Conservation (phyloP, 1,284 basidiomycete species). For the Meira miltonrushii region DNA sequence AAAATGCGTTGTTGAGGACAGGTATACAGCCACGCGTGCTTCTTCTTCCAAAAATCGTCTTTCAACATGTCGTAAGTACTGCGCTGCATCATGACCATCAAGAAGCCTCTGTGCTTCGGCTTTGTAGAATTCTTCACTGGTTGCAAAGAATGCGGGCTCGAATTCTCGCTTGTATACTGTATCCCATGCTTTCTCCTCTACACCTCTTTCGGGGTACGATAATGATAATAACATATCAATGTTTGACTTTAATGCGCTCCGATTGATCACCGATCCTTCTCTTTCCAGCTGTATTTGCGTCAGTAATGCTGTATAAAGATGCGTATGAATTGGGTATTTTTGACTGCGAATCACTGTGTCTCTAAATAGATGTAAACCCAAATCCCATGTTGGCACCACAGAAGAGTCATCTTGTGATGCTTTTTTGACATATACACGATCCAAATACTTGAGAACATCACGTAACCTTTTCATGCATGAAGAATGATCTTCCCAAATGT, state of each 20-base stretch:
- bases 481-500: conserved; percentile 90
- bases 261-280: conserved; percentile 83
- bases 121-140: conserved; percentile 75
- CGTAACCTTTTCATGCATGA: conserved; percentile 82
- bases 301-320: conserved; percentile 75
- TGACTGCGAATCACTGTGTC: conserved; percentile 66
- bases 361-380: conserved; percentile 78
- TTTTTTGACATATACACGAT: conserved; percentile 48
- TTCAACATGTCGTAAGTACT: conserved; percentile 81
- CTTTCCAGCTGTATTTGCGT: conserved; percentile 85
- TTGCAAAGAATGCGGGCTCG: conserved; percentile 73
- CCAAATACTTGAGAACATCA: conserved; percentile 78
- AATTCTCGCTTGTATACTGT: conserved; percentile 75
- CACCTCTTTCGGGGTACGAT: conserved; percentile 52
- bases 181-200: conserved; percentile 12
- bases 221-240: conserved; percentile 79
- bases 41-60: conserved; percentile 77
- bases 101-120: conserved; percentile 70
- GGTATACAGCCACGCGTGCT: conserved; percentile 80
- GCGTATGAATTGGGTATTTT: conserved; percentile 68
- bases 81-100: conserved; percentile 70
- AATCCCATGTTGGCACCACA: conserved; percentile 65
- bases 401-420: conserved; percentile 8
- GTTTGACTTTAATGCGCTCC: conserved; percentile 78
- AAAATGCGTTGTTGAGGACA: conserved; percentile 68